Evolutionary conservation across 176 grass and related monocot genomes (phyloP).

Genomic region (Oryza punctata): DNA sequence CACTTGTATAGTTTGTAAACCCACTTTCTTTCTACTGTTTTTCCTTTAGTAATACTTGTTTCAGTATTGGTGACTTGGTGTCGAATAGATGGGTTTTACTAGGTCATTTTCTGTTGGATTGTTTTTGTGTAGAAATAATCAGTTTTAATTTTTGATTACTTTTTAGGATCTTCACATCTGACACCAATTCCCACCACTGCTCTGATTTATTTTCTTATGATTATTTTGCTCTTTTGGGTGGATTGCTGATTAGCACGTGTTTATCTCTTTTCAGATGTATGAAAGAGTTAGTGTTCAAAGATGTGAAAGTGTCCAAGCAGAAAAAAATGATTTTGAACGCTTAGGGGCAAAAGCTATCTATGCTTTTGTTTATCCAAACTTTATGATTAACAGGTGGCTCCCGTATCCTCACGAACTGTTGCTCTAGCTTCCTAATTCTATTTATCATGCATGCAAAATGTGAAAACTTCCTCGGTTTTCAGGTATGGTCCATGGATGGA

Average conservation of each 20-base stretch:
- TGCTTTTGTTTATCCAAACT: constrained; percentile 96
- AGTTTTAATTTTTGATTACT: neutral
- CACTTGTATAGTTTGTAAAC: constrained; percentile 58
- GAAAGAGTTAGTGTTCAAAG: constrained; percentile 95
- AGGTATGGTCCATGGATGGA: constrained; percentile 99
- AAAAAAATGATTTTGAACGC: constrained; percentile 51
- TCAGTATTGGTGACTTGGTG: neutral
- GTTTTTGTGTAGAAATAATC: neutral
- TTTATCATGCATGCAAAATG: neutral
- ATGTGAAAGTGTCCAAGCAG: constrained; percentile 59
- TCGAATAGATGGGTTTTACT: neutral
- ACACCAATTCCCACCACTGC: neutral
- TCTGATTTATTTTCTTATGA: neutral
- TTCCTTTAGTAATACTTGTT: neutral
- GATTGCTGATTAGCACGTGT: constrained; percentile 20
- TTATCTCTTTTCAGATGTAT: constrained; percentile 55
- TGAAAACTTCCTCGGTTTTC: constrained; percentile 26
- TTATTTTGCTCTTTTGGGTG: constrained; percentile 18
- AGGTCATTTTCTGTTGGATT: neutral
- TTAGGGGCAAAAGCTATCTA: constrained; percentile 84
- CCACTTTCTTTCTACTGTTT: neutral
- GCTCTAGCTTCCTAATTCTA: neutral
- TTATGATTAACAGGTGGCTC: constrained; percentile 89
- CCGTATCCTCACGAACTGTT: constrained; percentile 8
- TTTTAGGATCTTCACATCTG: constrained; percentile 1